phyloP scores from a whole-genome alignment of 2,329 filamentous ascomycete species.

The Trichoderma asperellum region DNA sequence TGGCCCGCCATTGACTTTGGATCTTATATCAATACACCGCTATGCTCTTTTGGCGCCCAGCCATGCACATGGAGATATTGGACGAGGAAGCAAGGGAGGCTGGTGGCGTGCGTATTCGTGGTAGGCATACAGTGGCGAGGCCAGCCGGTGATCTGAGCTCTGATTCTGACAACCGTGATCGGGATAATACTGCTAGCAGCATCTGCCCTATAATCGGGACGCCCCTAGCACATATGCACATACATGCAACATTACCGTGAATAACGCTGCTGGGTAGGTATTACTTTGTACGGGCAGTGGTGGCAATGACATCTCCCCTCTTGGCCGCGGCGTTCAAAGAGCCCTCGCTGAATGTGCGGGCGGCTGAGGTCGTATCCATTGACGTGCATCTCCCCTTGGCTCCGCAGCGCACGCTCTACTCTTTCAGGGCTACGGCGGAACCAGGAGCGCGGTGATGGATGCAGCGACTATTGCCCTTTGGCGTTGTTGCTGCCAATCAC shows the following conservation, averaged over 20 bases:
- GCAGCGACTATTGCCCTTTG: not conserved
- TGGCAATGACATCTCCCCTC: not conserved
- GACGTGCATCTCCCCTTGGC: constrained; percentile 15
- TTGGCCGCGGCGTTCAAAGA: not conserved
- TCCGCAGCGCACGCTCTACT: constrained; percentile 17
- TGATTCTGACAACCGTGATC: constrained; percentile 20
- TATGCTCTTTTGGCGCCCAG: not conserved
- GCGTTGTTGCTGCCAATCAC: constrained; percentile 5
- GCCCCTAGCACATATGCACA: not conserved
- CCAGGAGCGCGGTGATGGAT: constrained; percentile 13
- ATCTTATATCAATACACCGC: not conserved
- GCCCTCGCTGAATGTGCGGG: not conserved
- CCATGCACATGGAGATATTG: constrained; percentile 2
- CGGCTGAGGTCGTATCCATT: constrained; percentile 15
- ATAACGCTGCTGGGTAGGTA: not conserved
- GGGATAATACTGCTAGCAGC: constrained; percentile 4
- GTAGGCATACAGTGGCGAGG: constrained; percentile 9
- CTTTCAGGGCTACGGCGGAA: constrained; percentile 18
- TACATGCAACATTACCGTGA: not conserved
- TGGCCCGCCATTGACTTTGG: not conserved
- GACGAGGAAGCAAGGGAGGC: not conserved
- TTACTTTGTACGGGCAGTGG: not conserved
- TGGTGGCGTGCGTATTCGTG: constrained; percentile 1
- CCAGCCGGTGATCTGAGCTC: constrained; percentile 26
- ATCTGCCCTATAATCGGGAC: not conserved